phyloP scores from a whole-genome alignment of 2,329 filamentous ascomycete genomes.

The Neoascochyta sp. region DNA sequence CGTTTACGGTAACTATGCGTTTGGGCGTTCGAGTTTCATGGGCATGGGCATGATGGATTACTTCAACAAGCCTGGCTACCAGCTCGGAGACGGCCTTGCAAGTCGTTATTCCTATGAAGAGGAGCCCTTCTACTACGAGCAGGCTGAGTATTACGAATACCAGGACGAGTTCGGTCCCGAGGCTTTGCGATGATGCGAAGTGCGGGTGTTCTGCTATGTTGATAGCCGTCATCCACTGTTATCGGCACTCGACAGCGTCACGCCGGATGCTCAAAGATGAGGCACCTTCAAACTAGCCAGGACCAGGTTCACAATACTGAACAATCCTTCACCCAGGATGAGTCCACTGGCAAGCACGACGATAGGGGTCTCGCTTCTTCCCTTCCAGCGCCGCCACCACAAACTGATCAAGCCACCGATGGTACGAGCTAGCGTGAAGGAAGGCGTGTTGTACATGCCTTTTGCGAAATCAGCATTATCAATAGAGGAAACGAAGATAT shows the following conservation, averaged over 20 bases:
- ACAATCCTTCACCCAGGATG: conserved; percentile 55
- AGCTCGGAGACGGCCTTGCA: conserved; percentile 29
- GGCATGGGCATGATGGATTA: conserved; percentile 34
- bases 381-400: conserved; percentile 15
- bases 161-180: conserved; percentile 16
- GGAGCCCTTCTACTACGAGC: conserved; percentile 11
- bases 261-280: conserved; percentile 7
- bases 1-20: conserved; percentile 8
- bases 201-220: too few relatives aligned
- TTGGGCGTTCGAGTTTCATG: too few relatives aligned
- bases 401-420: conserved; percentile 60
- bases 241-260: too few relatives aligned
- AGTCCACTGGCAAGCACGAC: conserved; percentile 88
- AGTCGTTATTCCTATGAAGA: conserved; percentile 19
- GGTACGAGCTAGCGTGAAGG: conserved; percentile 85
- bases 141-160: too few relatives aligned
- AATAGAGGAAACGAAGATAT: not conserved
- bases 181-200: conserved; percentile 18
- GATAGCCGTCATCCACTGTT: too few relatives aligned
- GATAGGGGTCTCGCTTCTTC: conserved; percentile 65
- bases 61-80: conserved; percentile 32
- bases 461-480: conserved; percentile 2
- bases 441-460: conserved; percentile 97
- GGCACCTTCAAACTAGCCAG: conserved; percentile 57
- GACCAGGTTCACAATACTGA: conserved; percentile 63